Percentiles rank a stretch among this genome's conserved stretches.
Evolutionary conservation across 176 grass and related monocot genomes (phyloP).

Genomic region (Cenchrus fungigraminus): DNA sequence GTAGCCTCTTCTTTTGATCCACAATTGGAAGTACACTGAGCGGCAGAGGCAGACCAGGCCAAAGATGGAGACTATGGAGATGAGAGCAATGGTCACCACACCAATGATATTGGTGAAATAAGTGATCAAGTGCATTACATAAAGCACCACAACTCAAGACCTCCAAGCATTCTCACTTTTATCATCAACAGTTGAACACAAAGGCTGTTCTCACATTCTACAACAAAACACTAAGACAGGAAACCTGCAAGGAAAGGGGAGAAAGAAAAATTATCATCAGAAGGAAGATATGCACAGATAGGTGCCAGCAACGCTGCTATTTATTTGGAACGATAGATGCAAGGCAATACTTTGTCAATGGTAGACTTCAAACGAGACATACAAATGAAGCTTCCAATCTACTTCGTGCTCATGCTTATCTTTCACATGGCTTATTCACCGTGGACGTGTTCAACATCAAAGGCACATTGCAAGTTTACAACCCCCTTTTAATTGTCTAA

Average conservation of each 20-base stretch:
- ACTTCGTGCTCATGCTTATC: conserved; percentile 14
- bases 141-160: conserved; percentile 5
- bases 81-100: conserved; percentile 84
- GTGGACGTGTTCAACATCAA: conserved; percentile 35
- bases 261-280: not conserved
- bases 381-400: conserved; percentile 15
- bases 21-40: conserved; percentile 75
- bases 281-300: not conserved
- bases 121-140: conserved; percentile 69
- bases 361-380: not conserved
- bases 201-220: conserved; percentile 12
- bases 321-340: conserved; percentile 8
- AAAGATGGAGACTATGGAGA: conserved; percentile 63
- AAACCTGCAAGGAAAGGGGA: conserved; percentile 36
- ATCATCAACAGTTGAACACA: conserved; percentile 26
- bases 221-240: conserved; percentile 13
- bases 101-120: conserved; percentile 75
- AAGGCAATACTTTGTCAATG: conserved; percentile 16
- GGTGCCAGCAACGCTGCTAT: not conserved
- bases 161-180: conserved; percentile 55
- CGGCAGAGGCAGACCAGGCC: conserved; percentile 72
- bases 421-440: conserved; percentile 26
- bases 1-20: conserved; percentile 61
- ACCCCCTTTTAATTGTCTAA: conserved; percentile 7
- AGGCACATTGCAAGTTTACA: not conserved